A percentile compares a stretch with the other conserved stretches of the same genome.
These are phyloP conservation scores for Nakazawaea holstii DNA, from an alignment of 805 yeast species.

Conservation along the genomic window DNA sequence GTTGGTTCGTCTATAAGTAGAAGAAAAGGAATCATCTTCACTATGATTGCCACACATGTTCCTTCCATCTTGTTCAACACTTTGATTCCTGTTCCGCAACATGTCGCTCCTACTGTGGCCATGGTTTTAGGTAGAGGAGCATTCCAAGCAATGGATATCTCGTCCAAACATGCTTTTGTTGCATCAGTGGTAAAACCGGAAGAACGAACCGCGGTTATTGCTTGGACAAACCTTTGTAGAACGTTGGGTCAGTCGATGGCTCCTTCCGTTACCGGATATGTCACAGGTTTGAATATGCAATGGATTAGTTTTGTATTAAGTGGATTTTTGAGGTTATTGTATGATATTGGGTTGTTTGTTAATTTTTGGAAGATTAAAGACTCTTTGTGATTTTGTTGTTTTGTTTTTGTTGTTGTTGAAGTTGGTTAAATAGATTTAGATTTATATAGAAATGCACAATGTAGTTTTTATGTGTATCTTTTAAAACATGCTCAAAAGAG, in stretches of 20 bases:
- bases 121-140: slow-evolving; percentile 30
- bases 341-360: slow-evolving; percentile 33
- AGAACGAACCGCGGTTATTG: slow-evolving; percentile 38
- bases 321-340: slow-evolving; percentile 31
- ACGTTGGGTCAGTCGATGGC: slow-evolving; percentile 37
- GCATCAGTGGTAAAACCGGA: slow-evolving; percentile 34
- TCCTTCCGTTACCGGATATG: slow-evolving; percentile 35
- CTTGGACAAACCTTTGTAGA: slow-evolving; percentile 38
- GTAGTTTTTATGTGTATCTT: too few species aligned
- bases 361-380: slow-evolving; percentile 21
- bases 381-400: background rate
- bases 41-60: slow-evolving; percentile 40
- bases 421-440: too few species aligned
- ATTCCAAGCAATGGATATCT: slow-evolving; percentile 42
- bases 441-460: too few species aligned
- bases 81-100: slow-evolving; percentile 32
- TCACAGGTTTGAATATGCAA: slow-evolving; percentile 30
- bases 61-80: slow-evolving; percentile 35
- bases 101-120: slow-evolving; percentile 25
- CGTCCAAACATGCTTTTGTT: slow-evolving; percentile 42
- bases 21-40: slow-evolving; percentile 36
- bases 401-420: too few species aligned
- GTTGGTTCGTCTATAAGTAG: slow-evolving; percentile 38
- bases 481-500: too few species aligned
- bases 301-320: slow-evolving; percentile 38